These are phyloP conservation scores for Solanum piurae DNA, from an alignment of 257 asterid genomes.

Conservation along the genomic window DNA sequence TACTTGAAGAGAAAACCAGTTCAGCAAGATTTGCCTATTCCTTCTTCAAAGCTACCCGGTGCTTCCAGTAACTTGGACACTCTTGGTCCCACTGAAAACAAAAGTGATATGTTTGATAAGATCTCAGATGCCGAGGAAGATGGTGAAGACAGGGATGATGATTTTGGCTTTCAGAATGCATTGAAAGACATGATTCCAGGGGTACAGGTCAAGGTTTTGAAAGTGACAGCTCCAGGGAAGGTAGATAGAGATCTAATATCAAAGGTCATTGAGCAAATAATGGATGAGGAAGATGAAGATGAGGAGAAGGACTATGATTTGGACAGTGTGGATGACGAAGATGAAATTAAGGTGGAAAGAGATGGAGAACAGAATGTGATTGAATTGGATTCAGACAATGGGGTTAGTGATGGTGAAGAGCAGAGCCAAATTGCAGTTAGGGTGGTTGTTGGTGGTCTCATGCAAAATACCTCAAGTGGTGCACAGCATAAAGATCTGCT, in stretches of 20 bases:
- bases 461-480: constrained; percentile 32
- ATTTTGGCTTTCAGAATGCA: constrained; percentile 54
- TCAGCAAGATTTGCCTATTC: constrained; percentile 36
- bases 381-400: constrained; percentile 42
- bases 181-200: constrained; percentile 91
- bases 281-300: constrained; percentile 70
- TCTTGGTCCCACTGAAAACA: constrained; percentile 44
- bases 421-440: constrained; percentile 60
- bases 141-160: constrained; percentile 64
- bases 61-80: constrained; percentile 40
- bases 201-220: constrained; percentile 80
- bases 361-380: constrained; percentile 23
- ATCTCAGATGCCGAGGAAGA: constrained; percentile 56
- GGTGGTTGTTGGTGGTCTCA: constrained; percentile 54
- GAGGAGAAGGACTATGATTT: constrained; percentile 43
- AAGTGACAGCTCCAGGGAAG: constrained; percentile 68
- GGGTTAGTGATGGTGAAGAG: constrained; percentile 38
- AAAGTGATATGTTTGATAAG: constrained; percentile 44
- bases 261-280: constrained; percentile 76
- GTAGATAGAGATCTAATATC: constrained; percentile 71
- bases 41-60: constrained; percentile 41
- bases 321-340: constrained; percentile 40
- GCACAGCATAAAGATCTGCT: constrained; percentile 36
- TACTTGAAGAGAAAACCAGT: constrained; percentile 62
- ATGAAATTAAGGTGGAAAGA: constrained; percentile 15